phyloP scores from a whole-genome alignment of 768 basidiomycete genomes.

The Crassisporium funariophilum region DNA sequence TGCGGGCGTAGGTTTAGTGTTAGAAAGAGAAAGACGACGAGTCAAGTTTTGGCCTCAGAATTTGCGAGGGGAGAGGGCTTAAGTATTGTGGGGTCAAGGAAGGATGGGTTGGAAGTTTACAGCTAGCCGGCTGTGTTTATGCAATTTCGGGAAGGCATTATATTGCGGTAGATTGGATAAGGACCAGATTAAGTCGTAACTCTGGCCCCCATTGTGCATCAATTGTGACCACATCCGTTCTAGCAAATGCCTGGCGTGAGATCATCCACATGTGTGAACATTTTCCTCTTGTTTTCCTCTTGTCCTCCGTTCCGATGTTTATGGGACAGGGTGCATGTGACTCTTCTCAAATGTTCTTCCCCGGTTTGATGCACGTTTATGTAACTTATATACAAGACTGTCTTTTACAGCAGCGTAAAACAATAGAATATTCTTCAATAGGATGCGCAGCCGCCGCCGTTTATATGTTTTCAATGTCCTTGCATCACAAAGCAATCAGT shows the following conservation, averaged over 20 bases:
- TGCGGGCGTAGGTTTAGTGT: constrained; percentile 26
- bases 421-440: too few species aligned
- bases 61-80: constrained; percentile 3
- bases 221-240: constrained; percentile 7
- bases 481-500: too few species aligned
- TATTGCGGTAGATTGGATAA: constrained; percentile 18
- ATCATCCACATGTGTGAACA: constrained; percentile 37
- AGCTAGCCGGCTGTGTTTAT: constrained; percentile 22
- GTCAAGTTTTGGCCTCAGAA: constrained; percentile 3
- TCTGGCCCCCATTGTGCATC: too few species aligned
- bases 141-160: constrained; percentile 26
- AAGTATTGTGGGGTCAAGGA: constrained; percentile 14
- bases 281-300: constrained; percentile 19
- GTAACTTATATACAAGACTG: too few species aligned
- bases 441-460: too few species aligned
- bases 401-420: too few species aligned
- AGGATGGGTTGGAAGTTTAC: constrained; percentile 20
- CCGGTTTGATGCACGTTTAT: constrained; percentile 4
- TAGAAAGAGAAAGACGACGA: constrained; percentile 2
- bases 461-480: too few species aligned
- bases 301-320: constrained; percentile 38
- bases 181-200: constrained; percentile 17
- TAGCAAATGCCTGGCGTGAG: constrained; percentile 31
- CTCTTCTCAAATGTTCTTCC: constrained; percentile 7
- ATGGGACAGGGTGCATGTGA: constrained; percentile 34